Evolutionary conservation across 257 asterid genomes (phyloP).

Genomic region (Solanum acaule): DNA sequence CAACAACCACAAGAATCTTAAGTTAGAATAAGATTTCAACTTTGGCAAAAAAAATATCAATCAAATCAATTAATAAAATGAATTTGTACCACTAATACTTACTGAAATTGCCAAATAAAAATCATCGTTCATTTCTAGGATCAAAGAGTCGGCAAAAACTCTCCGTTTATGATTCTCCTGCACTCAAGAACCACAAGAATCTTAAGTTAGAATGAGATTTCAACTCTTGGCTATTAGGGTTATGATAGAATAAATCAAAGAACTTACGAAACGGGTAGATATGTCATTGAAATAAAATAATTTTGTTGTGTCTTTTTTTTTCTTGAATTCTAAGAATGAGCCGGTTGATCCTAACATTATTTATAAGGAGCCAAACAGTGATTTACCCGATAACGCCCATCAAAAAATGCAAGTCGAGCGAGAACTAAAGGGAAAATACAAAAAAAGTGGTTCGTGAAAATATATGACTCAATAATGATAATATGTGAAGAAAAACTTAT

Average conservation of each 20-base stretch:
- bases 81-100: neutral
- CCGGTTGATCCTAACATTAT: neutral
- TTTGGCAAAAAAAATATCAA: neutral
- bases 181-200: too few relatives aligned
- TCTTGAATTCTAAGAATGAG: neutral
- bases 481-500: too few relatives aligned
- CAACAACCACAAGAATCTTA: neutral
- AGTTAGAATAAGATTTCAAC: neutral
- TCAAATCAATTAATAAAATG: neutral
- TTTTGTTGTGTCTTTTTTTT: neutral
- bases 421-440: too few relatives aligned
- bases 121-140: neutral
- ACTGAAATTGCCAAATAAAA: neutral
- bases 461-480: too few relatives aligned
- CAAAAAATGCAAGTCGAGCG: neutral
- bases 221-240: neutral
- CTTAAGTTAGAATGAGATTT: neutral
- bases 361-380: neutral
- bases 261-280: neutral
- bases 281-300: neutral
- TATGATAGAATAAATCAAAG: neutral
- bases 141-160: neutral
- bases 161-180: neutral
- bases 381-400: neutral
- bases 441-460: neutral